A percentile compares a stretch with the other conserved stretches of the same genome.
phyloP scores from a whole-genome alignment of 805 yeast genomes.

The Wickerhamiella domercqiae region DNA sequence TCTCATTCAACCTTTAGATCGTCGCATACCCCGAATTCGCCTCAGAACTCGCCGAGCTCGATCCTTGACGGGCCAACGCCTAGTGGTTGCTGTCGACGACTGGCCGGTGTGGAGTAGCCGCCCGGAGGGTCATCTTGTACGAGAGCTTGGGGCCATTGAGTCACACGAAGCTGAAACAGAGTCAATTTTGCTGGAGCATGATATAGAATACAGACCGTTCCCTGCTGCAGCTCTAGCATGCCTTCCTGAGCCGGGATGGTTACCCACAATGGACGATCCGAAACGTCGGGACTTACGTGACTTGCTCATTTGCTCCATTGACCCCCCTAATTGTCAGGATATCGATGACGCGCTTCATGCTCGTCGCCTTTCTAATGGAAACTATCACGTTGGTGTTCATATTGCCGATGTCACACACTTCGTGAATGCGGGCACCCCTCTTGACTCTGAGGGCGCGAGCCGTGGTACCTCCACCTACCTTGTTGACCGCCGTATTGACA shows the following conservation, averaged over 20 bases:
- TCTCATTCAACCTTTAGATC: conserved; percentile 79
- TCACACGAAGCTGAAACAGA: conserved; percentile 92
- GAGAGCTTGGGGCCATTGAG: conserved; percentile 80
- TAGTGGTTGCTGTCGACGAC: conserved; percentile 80
- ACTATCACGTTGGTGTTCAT: conserved; percentile 95
- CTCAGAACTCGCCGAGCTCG: conserved; percentile 76
- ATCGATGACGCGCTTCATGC: conserved; percentile 98
- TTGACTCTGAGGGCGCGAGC: conserved; percentile 91
- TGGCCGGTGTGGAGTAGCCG: conserved; percentile 77
- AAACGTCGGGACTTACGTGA: conserved; percentile 79
- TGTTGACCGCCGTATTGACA: conserved; percentile 96
- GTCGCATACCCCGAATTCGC: conserved; percentile 69
- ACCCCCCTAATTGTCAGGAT: conserved; percentile 97
- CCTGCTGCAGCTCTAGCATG: conserved; percentile 84
- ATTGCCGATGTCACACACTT: conserved; percentile 98
- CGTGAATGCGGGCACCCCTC: conserved; percentile 80
- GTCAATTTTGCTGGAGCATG: conserved; percentile 83
- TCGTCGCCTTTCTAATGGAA: conserved; percentile 67
- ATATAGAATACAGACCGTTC: conserved; percentile 92
- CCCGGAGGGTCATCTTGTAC: conserved; percentile 91
- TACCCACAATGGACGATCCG: conserved; percentile 35
- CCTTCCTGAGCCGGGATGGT: conserved; percentile 92
- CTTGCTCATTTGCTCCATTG: conserved; percentile 82
- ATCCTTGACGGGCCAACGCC: conserved; percentile 73
- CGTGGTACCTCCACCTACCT: conserved; percentile 95